Base-by-base conservation (phyloP, 1,284 basidiomycete genomes). In the Fistulina hepatica region DNA sequence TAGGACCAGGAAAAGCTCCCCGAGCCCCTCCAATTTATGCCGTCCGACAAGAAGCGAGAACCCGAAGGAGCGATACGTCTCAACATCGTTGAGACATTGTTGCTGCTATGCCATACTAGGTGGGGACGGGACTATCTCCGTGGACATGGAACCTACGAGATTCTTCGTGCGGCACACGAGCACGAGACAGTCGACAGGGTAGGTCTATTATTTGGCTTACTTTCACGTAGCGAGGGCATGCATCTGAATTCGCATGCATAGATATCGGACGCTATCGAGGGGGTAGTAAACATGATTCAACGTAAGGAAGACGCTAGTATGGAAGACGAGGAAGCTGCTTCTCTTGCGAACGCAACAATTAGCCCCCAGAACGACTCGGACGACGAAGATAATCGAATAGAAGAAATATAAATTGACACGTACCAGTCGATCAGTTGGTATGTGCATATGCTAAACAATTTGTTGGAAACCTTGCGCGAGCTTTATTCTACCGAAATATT, bases 1-100 rank as follows among this genome's bases (percentile, higher is more conserved):
- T n/a, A n/a, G n/a, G 89, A 92, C 40, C 86, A 93, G 64, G 94
- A 97, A 51, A 75, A 76, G 34, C 68, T 98, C 1, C 91, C 85
- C 0, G 64, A 76, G 13, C 75, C 81, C 1, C 69, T 97, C 16
- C 95, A 98, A 57, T 83, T 98, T 59, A 71, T 97, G 2, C 83
- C 86, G 0, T 69, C 79, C 0, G 79, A 78, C 13, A 97, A 97
- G 61, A 74, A 66, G 44, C 76, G 93, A 26, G 94, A 99, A 55
- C 57, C 67, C 4, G 93, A 98, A 52, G 52, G 76, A 0, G 76
- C 72, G 2, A 69, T 97, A 27, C 77, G 95, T 1, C 65, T 90
- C 35, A 91, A 81, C 41, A 82, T 90, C 48, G 65, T 97, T 10
- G 95, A 98, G 60, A 85, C 88, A 0, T 64, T 99, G 10, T 69